Percentiles rank a stretch among this genome's conserved stretches.
phyloP scores from a whole-genome alignment of 257 asterid genomes.

The Solanum paucissectum region DNA sequence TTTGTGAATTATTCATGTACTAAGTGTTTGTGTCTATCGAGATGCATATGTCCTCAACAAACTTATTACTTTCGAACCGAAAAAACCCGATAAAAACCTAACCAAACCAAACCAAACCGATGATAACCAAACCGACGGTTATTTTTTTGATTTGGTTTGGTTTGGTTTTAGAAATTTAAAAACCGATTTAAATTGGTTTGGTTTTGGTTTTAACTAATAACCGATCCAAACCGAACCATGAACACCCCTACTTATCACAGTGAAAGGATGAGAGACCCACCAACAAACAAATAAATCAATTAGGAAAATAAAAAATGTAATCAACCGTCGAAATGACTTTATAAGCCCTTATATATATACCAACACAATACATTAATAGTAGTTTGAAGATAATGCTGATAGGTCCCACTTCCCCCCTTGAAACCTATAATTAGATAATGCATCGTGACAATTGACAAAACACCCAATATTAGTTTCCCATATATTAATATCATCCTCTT shows the following conservation, averaged over 20 bases:
- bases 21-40: too few species aligned
- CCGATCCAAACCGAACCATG: too few species aligned
- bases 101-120: too few species aligned
- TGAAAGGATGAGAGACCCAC: not conserved
- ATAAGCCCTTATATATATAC: slow-evolving; percentile 1
- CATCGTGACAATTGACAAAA: slow-evolving; percentile 41
- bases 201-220: too few species aligned
- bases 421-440: slow-evolving; percentile 14
- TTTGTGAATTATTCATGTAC: too few species aligned
- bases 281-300: not conserved
- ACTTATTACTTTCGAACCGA: too few species aligned
- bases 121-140: too few species aligned
- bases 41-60: too few species aligned
- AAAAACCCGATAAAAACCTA: too few species aligned
- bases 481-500: not conserved
- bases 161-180: too few species aligned
- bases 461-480: slow-evolving; percentile 5
- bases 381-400: slow-evolving; percentile 45
- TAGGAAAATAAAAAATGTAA: not conserved
- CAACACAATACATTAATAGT: slow-evolving; percentile 11
- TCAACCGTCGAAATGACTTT: slow-evolving; percentile 9
- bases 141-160: too few species aligned
- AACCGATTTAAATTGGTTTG: too few species aligned
- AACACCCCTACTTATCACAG: not conserved
- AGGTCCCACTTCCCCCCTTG: slow-evolving; percentile 34